Conservation (phyloP, 371 early-diverging fungal genomes). For the Scutellospora calospora region DNA sequence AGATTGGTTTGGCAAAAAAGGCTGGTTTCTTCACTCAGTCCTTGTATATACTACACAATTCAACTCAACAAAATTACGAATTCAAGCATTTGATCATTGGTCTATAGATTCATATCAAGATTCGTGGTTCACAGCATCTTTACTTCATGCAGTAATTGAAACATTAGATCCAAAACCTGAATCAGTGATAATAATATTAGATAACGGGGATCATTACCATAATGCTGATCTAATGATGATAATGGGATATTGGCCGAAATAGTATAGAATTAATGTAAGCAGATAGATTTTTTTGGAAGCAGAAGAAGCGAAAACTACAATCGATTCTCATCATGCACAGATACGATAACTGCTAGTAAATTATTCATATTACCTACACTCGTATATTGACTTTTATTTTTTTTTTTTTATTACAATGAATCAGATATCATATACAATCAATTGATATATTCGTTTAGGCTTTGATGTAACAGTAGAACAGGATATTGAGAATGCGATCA, state of each 20-base stretch:
- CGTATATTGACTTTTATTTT: background rate
- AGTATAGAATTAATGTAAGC: conserved; percentile 6
- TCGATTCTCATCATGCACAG: background rate
- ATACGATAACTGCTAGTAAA: background rate
- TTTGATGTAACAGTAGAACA: background rate
- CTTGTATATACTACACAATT: background rate
- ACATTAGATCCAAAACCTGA: conserved; percentile 1
- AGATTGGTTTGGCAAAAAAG: conserved; percentile 15
- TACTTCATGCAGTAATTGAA: background rate
- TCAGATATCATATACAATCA: background rate
- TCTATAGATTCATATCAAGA: background rate
- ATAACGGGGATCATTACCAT: background rate
- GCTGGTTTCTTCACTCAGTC: background rate
- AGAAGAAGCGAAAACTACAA: background rate
- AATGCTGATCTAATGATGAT: background rate
- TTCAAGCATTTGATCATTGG: conserved; percentile 20
- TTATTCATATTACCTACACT: background rate
- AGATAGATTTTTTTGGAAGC: background rate
- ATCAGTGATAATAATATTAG: conserved; percentile 10
- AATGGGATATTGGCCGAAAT: background rate
- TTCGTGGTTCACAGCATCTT: background rate
- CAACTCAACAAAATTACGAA: background rate
- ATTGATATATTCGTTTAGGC: background rate
- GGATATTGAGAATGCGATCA: background rate
- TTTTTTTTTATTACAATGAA: background rate